phyloP scores from a whole-genome alignment of 176 grass and related monocot genomes.

The Zizania latifolia region DNA sequence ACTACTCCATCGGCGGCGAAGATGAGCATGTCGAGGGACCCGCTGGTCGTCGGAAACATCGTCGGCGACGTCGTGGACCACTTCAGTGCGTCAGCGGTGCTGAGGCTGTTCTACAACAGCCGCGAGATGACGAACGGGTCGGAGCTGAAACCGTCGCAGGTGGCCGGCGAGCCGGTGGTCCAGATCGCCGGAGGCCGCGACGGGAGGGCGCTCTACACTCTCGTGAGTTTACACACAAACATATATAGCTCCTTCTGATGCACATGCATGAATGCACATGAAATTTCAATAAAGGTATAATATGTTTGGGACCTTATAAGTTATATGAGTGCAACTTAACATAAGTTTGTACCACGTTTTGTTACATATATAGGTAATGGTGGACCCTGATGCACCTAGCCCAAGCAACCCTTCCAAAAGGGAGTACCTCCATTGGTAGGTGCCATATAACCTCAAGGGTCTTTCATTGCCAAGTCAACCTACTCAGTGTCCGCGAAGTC shows the following conservation, averaged over 20 bases:
- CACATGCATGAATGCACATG: background rate
- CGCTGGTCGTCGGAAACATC: slow-evolving; percentile 60
- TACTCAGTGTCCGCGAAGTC: too few relatives aligned
- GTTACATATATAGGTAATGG: slow-evolving; percentile 47
- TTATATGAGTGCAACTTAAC: too few relatives aligned
- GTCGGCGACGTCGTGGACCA: slow-evolving; percentile 64
- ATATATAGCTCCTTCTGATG: background rate
- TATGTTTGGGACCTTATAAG: too few relatives aligned
- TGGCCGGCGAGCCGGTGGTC: slow-evolving; percentile 47
- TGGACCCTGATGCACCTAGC: slow-evolving; percentile 84
- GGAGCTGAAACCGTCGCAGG: slow-evolving; percentile 71
- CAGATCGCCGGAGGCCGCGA: slow-evolving; percentile 39
- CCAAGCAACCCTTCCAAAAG: slow-evolving; percentile 66
- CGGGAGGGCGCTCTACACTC: slow-evolving; percentile 58
- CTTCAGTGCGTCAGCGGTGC: slow-evolving; percentile 37
- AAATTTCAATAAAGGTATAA: background rate
- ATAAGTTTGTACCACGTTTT: background rate
- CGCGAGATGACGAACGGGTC: slow-evolving; percentile 71
- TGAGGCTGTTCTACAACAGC: slow-evolving; percentile 52
- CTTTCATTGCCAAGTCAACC: too few relatives aligned
- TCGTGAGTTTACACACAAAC: slow-evolving; percentile 35
- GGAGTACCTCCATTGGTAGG: slow-evolving; percentile 86
- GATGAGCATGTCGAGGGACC: slow-evolving; percentile 58
- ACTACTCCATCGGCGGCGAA: background rate
- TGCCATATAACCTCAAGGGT: too few relatives aligned